These are phyloP conservation scores for Cucurbita moschata DNA, from an alignment of 306 rosid genomes.

Conservation along the genomic window DNA sequence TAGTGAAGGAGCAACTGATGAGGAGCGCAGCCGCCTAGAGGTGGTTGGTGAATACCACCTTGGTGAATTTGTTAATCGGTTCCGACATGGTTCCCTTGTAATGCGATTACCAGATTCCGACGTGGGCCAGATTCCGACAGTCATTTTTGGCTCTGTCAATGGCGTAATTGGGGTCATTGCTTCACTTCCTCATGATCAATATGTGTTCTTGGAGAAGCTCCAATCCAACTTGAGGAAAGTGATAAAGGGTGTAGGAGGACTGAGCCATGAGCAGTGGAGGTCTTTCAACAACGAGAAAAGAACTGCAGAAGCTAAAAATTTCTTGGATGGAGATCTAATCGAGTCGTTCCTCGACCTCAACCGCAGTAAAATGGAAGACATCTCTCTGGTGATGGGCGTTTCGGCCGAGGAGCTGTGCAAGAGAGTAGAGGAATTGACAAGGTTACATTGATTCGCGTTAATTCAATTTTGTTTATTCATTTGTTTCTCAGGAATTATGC, in stretches of 20 bases:
- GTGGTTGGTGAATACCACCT: slow-evolving; percentile 90
- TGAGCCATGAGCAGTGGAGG: slow-evolving; percentile 97
- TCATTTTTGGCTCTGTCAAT: slow-evolving; percentile 81
- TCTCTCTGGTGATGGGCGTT: slow-evolving; percentile 55
- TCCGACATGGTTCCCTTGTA: slow-evolving; percentile 75
- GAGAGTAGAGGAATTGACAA: slow-evolving; percentile 83
- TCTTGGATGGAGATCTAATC: slow-evolving; percentile 90
- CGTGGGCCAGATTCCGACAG: slow-evolving; percentile 88
- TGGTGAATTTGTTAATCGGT: slow-evolving; percentile 75
- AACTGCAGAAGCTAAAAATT: slow-evolving; percentile 65
- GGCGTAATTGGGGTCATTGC: slow-evolving; percentile 97
- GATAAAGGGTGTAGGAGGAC: slow-evolving; percentile 93
- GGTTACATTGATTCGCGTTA: slow-evolving; percentile 50
- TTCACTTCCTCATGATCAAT: slow-evolving; percentile 85
- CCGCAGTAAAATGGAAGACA: slow-evolving; percentile 76
- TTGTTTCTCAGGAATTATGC: background rate
- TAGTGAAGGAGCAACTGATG: slow-evolving; percentile 90
- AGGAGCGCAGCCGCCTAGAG: slow-evolving; percentile 86
- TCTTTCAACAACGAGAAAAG: slow-evolving; percentile 88
- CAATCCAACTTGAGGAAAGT: slow-evolving; percentile 83
- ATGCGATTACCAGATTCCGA: slow-evolving; percentile 96
- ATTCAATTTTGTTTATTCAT: background rate
- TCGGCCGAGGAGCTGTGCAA: slow-evolving; percentile 94
- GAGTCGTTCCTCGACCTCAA: slow-evolving; percentile 91
- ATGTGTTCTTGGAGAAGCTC: slow-evolving; percentile 71